phyloP scores from a whole-genome alignment of 345 rosid genomes.

The Eucalyptus curtisii region DNA sequence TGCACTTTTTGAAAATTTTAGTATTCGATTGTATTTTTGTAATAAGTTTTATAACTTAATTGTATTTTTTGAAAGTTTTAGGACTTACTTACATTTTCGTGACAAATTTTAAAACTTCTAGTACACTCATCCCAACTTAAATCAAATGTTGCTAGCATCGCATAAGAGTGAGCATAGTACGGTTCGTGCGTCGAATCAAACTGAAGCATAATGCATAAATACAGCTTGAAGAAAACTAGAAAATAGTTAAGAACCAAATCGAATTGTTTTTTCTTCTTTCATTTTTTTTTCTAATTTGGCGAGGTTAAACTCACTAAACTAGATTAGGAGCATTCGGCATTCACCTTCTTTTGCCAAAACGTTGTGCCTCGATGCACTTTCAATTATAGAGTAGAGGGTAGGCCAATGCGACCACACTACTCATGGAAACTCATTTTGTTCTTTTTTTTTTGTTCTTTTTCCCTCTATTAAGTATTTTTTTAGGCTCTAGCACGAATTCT shows the following conservation, averaged over 20 bases:
- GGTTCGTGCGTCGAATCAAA: fast-evolving
- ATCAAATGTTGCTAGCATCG: no score
- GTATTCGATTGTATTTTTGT: no score
- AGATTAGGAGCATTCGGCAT: neutral
- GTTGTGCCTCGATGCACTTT: neutral
- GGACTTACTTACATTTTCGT: no score
- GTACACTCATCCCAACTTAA: no score
- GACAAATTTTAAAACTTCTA: no score
- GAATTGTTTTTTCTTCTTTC: neutral
- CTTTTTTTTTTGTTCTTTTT: neutral
- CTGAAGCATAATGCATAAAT: no score
- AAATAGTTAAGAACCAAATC: neutral
- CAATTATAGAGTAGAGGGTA: neutral
- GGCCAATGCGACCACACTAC: neutral
- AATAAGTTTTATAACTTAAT: no score
- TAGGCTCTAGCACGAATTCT: no score
- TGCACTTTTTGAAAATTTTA: no score
- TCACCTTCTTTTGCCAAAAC: neutral
- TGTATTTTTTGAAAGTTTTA: no score
- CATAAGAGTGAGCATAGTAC: fast-evolving
- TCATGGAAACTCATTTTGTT: neutral
- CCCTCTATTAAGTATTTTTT: no score
- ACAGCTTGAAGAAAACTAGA: neutral
- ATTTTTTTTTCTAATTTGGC: neutral
- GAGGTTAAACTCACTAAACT: neutral